Evolutionary conservation across 306 rosid genomes (phyloP).

Genomic region (Dryas drummondii): DNA sequence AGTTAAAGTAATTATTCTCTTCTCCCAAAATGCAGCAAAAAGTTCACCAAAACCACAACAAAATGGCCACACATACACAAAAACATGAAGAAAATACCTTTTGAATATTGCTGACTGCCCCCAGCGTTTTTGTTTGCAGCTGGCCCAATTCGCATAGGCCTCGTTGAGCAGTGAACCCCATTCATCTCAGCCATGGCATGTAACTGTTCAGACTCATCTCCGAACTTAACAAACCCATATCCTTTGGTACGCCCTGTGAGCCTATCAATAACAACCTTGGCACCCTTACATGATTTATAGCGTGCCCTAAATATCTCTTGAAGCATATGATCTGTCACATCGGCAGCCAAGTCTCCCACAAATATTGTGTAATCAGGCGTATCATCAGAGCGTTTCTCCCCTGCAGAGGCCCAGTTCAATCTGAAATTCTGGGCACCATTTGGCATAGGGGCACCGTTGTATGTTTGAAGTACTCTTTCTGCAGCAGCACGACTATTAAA

Average conservation of each 20-base stretch:
- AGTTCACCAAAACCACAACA: background rate
- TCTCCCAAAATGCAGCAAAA: background rate
- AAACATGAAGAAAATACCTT: conserved; percentile 44
- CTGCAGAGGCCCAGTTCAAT: conserved; percentile 92
- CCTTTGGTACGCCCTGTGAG: conserved; percentile 84
- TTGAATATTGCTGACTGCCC: conserved; percentile 54
- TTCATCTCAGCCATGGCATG: conserved; percentile 97
- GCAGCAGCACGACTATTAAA: conserved; percentile 68
- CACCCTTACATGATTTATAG: conserved; percentile 66
- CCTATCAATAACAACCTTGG: conserved; percentile 95
- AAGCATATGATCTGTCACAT: conserved; percentile 76
- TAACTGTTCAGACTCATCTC: conserved; percentile 75
- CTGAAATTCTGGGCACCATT: conserved; percentile 75
- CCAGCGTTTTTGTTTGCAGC: conserved; percentile 75
- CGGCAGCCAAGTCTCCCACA: conserved; percentile 95
- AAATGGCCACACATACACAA: background rate
- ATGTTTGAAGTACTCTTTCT: conserved; percentile 71
- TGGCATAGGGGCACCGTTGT: conserved; percentile 83
- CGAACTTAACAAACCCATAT: conserved; percentile 91
- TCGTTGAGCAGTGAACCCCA: conserved; percentile 76
- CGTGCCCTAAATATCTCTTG: conserved; percentile 70
- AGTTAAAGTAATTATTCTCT: background rate
- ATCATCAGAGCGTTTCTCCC: conserved; percentile 85
- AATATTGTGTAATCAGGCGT: conserved; percentile 83
- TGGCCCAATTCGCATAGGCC: conserved; percentile 97